Evolutionary conservation across 305 asterid genomes (phyloP).

Genomic region (Plantago coronopus): DNA sequence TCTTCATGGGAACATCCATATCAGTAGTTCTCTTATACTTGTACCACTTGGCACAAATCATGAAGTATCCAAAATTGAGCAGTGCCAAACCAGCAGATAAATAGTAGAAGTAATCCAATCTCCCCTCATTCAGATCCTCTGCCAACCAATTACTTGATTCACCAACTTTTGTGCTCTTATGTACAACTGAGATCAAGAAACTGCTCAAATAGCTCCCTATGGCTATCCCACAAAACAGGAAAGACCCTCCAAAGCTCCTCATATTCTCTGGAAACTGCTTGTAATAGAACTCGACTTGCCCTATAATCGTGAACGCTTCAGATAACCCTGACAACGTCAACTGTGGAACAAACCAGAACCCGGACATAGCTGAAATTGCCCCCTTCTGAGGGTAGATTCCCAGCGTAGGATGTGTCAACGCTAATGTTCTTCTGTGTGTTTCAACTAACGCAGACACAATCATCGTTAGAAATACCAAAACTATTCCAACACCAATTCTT

Average conservation of each 20-base stretch:
- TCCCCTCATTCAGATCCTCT: constrained; percentile 62
- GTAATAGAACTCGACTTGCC: constrained; percentile 57
- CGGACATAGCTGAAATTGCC: constrained; percentile 63
- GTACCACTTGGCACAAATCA: constrained; percentile 48
- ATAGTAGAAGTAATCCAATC: constrained; percentile 47
- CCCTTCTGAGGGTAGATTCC: constrained; percentile 52
- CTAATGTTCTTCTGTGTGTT: constrained; percentile 33
- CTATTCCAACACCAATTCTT: constrained; percentile 40
- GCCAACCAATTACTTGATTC: constrained; percentile 46
- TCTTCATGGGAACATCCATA: constrained; percentile 27
- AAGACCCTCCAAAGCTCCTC: constrained; percentile 69
- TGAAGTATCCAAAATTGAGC: constrained; percentile 37
- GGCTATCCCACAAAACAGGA: constrained; percentile 50
- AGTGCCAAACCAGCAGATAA: constrained; percentile 34
- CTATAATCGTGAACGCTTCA: constrained; percentile 58
- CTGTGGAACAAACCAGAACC: constrained; percentile 57
- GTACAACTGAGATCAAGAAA: constrained; percentile 45
- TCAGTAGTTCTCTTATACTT: constrained; percentile 30
- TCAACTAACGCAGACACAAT: constrained; percentile 39
- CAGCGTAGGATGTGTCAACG: constrained; percentile 38
- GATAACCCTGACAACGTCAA: constrained; percentile 51
- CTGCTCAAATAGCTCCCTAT: constrained; percentile 51
- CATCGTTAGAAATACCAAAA: constrained; percentile 37
- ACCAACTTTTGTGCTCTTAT: constrained; percentile 30
- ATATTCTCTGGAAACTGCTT: constrained; percentile 83